Base-by-base conservation (phyloP, 345 rosid genomes). In the Dovyalis caffra region DNA sequence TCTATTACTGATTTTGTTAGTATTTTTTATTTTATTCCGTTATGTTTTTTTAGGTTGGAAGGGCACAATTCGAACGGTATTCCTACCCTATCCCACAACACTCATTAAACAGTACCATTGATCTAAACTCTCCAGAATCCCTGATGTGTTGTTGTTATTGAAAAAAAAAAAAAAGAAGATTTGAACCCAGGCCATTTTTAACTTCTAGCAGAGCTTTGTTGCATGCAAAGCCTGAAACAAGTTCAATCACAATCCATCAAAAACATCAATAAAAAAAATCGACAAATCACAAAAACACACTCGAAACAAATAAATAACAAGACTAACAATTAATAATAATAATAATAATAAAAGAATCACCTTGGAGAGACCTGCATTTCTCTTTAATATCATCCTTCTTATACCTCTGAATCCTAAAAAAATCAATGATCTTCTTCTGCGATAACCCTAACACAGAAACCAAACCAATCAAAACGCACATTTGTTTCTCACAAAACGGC, bases 371-470 rank as follows among this genome's bases (percentile, higher is more conserved):
- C 7, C 72, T 70, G 47, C 80, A 81, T 73, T 75, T 81, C 29
- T 78, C 87, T 32, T 73, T 74, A 66, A 12, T 64, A 70, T 72
- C 68, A 62, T 16, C 60, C 28, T 56, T 56, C 14, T 56, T 69
- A 60, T 72, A 57, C 86, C 86, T 93, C 84, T 85, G 87, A 83
- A 91, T 90, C 79, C 88, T 86, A 77, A 91, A 93, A 80, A 91
- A 93, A 77, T 91, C 91, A 60, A 93, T 71, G 64, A 93, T 91
- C 86, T 87, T 93, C 87, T 77, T 88, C 90, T 93, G 98, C 57
- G 98, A 91, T 45, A 93, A 87, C 74, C 87, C 98, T 93, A 56
- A 74, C 68, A 68, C 16, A 25, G 77, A 68, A 71, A 66, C 31
- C 32, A 79, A 58, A 80, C 9, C 6, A 66, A 58, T 33, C 77